A percentile compares a stretch with the other conserved stretches of the same genome.
Evolutionary conservation across 176 grass and related monocot species (phyloP).

Genomic region (Zea mays): Zm-B73-REFERENCE-NAM-5.0 NC_050099.1:207894001-207894500

Average conservation of each 20-base stretch:
- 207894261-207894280: background rate
- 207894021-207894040: conserved; percentile 84
- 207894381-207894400: background rate
- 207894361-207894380: background rate
- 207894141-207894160: background rate
- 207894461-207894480: background rate
- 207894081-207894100: background rate
- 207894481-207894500: too few species aligned
- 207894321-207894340: background rate
- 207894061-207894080: conserved; percentile 1
- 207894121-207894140: background rate
- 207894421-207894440: background rate
- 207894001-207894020: conserved; percentile 88
- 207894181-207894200: background rate
- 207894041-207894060: conserved; percentile 79
- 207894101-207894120: background rate
- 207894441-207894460: background rate
- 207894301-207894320: background rate
- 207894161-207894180: background rate
- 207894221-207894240: background rate
- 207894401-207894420: background rate
- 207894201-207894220: background rate
- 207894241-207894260: background rate
- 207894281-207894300: background rate
- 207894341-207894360: background rate